phyloP scores from a whole-genome alignment of 1,139 yeast genomes.

The Barnettozyma hawaiiensis region DNA sequence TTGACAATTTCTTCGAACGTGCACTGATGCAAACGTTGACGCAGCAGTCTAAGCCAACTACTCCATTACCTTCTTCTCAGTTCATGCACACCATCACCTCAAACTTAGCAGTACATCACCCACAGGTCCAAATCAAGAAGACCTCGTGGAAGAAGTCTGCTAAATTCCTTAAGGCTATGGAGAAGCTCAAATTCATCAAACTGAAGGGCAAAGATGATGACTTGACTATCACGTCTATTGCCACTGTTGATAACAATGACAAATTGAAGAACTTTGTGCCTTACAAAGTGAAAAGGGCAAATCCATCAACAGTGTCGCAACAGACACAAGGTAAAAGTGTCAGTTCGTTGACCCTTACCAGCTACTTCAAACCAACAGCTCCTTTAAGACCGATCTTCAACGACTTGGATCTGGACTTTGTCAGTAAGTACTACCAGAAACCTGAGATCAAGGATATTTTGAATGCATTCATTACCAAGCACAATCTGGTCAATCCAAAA shows the following conservation, averaged over 20 bases:
- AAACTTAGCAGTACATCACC: constrained; percentile 58
- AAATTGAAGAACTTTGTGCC: constrained; percentile 56
- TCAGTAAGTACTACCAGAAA: constrained; percentile 40
- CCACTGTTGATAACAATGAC: constrained; percentile 43
- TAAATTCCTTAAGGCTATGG: constrained; percentile 81
- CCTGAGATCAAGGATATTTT: constrained; percentile 49
- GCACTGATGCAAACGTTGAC: constrained; percentile 67
- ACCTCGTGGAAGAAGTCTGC: constrained; percentile 88
- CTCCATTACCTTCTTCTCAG: constrained; percentile 65
- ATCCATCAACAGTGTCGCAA: constrained; percentile 14
- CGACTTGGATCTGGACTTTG: constrained; percentile 34
- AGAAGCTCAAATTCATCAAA: constrained; percentile 58
- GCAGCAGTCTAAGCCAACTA: constrained; percentile 45
- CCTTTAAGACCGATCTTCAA: constrained; percentile 47
- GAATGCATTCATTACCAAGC: constrained; percentile 48
- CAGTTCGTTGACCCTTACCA: constrained; percentile 34
- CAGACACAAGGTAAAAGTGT: constrained; percentile 27
- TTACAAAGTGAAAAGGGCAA: constrained; percentile 33
- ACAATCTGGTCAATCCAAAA: constrained; percentile 46
- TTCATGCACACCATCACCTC: constrained; percentile 66
- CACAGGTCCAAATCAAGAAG: constrained; percentile 64
- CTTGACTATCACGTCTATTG: constrained; percentile 46
- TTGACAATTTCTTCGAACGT: constrained; percentile 71
- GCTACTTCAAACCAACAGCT: constrained; percentile 51
- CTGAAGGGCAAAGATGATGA: constrained; percentile 76